phyloP scores from a whole-genome alignment of 306 rosid species.

The Casuarina equisetifolia region DNA sequence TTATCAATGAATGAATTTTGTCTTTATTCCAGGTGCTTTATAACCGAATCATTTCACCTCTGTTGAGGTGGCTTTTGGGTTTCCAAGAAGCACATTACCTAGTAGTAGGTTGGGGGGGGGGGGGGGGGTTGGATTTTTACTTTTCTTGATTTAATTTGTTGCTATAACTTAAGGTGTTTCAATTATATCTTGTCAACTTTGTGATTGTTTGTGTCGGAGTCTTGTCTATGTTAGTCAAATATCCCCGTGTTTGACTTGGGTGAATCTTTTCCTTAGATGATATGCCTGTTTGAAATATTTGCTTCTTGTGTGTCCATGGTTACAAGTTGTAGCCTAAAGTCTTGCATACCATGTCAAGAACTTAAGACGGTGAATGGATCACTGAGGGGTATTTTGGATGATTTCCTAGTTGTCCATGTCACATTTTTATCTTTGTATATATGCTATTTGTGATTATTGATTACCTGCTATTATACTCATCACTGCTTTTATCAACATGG shows the following conservation, averaged over 20 bases:
- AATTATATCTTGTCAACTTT: neutral
- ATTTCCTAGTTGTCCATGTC: neutral
- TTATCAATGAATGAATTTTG: neutral
- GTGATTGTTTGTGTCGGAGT: neutral
- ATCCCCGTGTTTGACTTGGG: neutral
- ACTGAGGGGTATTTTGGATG: constrained; percentile 5
- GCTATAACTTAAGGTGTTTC: neutral
- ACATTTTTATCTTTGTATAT: neutral
- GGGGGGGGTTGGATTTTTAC: too few relatives aligned
- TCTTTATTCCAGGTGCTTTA: neutral
- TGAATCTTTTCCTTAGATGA: neutral
- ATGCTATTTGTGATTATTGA: neutral
- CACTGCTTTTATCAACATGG: constrained; percentile 24
- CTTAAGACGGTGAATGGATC: constrained; percentile 11
- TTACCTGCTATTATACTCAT: constrained; percentile 5
- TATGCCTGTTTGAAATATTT: neutral
- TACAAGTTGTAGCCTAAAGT: constrained; percentile 1
- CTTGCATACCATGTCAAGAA: constrained; percentile 4
- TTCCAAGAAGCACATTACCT: neutral
- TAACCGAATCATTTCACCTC: neutral
- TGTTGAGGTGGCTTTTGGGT: neutral
- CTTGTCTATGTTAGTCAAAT: neutral
- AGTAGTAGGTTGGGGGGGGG: neutral
- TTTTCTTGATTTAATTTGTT: neutral
- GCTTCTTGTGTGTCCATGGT: neutral